Base-by-base conservation (phyloP, 1,284 basidiomycete genomes). In the Ustilago curta region DNA sequence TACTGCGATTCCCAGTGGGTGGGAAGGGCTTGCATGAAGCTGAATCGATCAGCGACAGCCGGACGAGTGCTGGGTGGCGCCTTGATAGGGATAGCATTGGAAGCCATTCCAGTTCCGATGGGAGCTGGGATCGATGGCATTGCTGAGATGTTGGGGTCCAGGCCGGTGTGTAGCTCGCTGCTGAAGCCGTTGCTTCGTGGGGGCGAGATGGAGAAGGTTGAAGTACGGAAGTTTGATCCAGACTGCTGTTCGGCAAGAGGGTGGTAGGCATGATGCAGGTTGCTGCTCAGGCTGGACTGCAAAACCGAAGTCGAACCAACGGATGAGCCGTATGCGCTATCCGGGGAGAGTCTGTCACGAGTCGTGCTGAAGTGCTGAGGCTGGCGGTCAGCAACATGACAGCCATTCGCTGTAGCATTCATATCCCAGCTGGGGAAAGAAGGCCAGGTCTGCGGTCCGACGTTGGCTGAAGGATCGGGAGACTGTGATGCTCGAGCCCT, bases 341-440 rank as follows among this genome's bases (percentile, higher is more conserved):
- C 27, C 12, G 40, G 29, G 8, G 47, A 31, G 47, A 48, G 8
- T 48, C 27, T 5, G 23, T 21, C 42, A 5, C 18, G 19, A 31
- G 29, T 6, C 11, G 29, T 21, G 16, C 12, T 9, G n/a, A 19
- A 29, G 23, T 21, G 14, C 16, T 32, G 40, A 45, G 8, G n/a
- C 3, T 27, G 31, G 14, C 21, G n/a, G 6, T 37, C 50, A 37
- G 32, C 35, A 5, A 16, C 43, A 40, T 19, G 31, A 18, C 8
- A 48, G 47, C 23, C 21, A 16, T 37, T 37, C 14, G 35, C 35
- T 12, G 14, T 37, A 37, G 14, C 21, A 23, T 35, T 47, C 43
- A 56, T 16, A 14, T 35, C 31, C 54, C 54, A 56, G 32, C 43
- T 47, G 16, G 54, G 43, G 25, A 37, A 56, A 1, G 32, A 47